phyloP scores from a whole-genome alignment of 805 yeast species.

The Blastobotrys americana region DNA sequence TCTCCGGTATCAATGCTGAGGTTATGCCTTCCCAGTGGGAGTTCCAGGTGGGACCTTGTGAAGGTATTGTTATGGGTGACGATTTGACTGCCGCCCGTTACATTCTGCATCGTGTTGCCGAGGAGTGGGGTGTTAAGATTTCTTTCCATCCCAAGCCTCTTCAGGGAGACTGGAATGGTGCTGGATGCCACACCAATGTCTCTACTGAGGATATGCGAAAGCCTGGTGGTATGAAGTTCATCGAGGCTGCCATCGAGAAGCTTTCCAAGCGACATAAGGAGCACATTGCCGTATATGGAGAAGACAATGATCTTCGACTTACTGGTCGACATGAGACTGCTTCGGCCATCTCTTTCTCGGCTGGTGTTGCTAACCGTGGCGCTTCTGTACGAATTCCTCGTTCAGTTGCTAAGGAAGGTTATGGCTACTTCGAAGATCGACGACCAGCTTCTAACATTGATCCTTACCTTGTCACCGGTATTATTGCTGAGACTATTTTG shows the following conservation, averaged over 20 bases:
- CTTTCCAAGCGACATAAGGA: constrained; percentile 93
- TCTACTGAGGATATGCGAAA: constrained; percentile 86
- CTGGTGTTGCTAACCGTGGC: constrained; percentile 99
- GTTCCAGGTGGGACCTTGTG: constrained; percentile 98
- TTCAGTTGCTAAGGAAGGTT: constrained; percentile 96
- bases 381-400: constrained; percentile 98
- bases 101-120: constrained; percentile 88
- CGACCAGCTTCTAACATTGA: constrained; percentile 99
- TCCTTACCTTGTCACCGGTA: constrained; percentile 97
- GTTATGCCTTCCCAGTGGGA: constrained; percentile 99
- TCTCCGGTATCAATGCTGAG: constrained; percentile 98
- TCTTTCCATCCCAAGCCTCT: constrained; percentile 99
- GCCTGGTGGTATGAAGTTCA: constrained; percentile 93
- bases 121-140: constrained; percentile 97
- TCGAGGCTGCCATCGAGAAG: constrained; percentile 88
- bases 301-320: constrained; percentile 90
- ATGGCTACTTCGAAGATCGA: constrained; percentile 98
- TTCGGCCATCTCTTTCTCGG: constrained; percentile 78
- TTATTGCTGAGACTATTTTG: constrained; percentile 92
- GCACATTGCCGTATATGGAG: constrained; percentile 91
- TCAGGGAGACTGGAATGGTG: constrained; percentile 99
- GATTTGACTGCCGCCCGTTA: constrained; percentile 95
- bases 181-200: constrained; percentile 99
- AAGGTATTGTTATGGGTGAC: constrained; percentile 95
- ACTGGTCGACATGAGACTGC: constrained; percentile 99